phyloP scores from a whole-genome alignment of 2,329 filamentous ascomycete species.

The Fusarium ramigenum region DNA sequence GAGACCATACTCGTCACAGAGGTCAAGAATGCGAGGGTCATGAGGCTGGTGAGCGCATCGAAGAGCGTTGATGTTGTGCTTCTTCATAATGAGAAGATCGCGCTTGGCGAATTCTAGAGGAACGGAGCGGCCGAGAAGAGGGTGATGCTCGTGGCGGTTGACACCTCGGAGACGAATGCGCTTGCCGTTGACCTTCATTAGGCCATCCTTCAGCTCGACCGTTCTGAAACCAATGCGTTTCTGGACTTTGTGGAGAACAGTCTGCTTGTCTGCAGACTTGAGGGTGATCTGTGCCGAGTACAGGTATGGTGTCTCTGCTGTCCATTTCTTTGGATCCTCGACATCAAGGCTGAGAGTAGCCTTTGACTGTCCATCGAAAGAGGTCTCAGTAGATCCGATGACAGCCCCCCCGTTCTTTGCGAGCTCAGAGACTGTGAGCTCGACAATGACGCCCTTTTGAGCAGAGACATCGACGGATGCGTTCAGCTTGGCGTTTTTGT shows the following conservation, averaged over 20 bases:
- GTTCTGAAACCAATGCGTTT: conserved; percentile 69
- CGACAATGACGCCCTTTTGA: conserved; percentile 47
- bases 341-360: conserved; percentile 58
- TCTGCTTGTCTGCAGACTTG: conserved; percentile 49
- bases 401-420: conserved; percentile 48
- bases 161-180: conserved; percentile 70
- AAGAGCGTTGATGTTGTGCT: conserved; percentile 75
- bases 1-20: conserved; percentile 72
- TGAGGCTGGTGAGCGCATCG: conserved; percentile 75
- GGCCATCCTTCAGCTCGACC: conserved; percentile 69
- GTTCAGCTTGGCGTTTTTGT: conserved; percentile 59
- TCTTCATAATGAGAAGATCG: conserved; percentile 75
- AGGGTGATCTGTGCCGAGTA: conserved; percentile 67
- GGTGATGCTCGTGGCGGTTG: conserved; percentile 74
- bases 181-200: conserved; percentile 72
- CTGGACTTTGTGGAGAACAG: conserved; percentile 56
- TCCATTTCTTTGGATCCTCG: conserved; percentile 69
- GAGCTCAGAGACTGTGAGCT: conserved; percentile 55
- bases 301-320: conserved; percentile 71
- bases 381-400: conserved; percentile 39
- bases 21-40: conserved; percentile 66
- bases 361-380: conserved; percentile 40
- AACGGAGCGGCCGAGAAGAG: conserved; percentile 68
- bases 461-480: conserved; percentile 57
- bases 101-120: conserved; percentile 68